phyloP scores from a whole-genome alignment of 2,329 filamentous ascomycete species.

The Calonectria honghensis region DNA sequence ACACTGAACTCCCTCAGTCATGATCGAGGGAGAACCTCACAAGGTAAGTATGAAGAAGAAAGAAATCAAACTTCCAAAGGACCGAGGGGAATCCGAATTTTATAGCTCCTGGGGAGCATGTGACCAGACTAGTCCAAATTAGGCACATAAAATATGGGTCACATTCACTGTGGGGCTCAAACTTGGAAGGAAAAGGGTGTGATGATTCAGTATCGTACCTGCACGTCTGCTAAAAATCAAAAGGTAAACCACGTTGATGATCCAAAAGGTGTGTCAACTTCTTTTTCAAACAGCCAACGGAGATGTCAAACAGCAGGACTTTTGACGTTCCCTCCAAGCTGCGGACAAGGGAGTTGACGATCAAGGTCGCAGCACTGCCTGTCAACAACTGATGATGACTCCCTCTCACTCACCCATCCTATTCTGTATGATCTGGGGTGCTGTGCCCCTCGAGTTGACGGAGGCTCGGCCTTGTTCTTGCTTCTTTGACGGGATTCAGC shows the following conservation, averaged over 20 bases:
- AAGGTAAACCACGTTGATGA: not conserved
- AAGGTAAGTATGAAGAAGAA: constrained; percentile 74
- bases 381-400: not conserved
- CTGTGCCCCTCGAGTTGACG: constrained; percentile 3
- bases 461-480: not conserved
- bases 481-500: constrained; percentile 14
- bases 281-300: not conserved
- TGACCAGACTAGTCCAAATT: not conserved
- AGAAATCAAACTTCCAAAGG: constrained; percentile 54
- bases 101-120: constrained; percentile 54
- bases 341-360: not conserved
- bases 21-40: constrained; percentile 66
- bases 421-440: not conserved
- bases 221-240: not conserved
- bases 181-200: not conserved
- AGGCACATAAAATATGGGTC: not conserved
- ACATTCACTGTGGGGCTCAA: not conserved
- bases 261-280: not conserved
- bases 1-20: constrained; percentile 64
- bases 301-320: not conserved
- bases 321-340: not conserved
- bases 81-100: constrained; percentile 43
- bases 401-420: not conserved
- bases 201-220: not conserved
- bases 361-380: not conserved